Evolutionary conservation across 176 grass and related monocot species (phyloP).

Genomic region (Phyllostachys edulis): DNA sequence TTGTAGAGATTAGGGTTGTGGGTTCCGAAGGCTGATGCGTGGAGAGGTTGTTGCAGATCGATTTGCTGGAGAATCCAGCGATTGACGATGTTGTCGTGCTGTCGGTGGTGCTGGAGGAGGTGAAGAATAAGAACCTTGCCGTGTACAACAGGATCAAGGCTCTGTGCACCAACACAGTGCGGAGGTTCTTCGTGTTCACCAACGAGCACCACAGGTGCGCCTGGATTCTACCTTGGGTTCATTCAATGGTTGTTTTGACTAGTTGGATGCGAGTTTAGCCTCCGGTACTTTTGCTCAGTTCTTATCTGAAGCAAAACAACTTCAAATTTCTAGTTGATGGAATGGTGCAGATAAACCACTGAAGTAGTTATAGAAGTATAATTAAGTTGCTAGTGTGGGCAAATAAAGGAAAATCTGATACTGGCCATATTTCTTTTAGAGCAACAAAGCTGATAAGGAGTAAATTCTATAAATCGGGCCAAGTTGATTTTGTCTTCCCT

Average conservation of each 20-base stretch:
- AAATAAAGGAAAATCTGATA: neutral
- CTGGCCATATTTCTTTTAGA: neutral
- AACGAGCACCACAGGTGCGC: constrained; percentile 82
- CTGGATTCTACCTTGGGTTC: neutral
- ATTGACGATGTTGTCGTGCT: constrained; percentile 92
- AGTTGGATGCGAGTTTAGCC: neutral
- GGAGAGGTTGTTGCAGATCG: constrained; percentile 53
- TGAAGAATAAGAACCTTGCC: constrained; percentile 88
- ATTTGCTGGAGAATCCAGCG: constrained; percentile 81
- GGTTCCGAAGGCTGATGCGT: neutral
- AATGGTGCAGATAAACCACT: neutral
- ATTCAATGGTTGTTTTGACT: neutral
- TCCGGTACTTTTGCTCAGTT: neutral
- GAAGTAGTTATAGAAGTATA: neutral
- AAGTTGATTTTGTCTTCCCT: constrained; percentile 4
- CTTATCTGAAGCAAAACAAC: neutral
- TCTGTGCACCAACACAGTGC: constrained; percentile 68
- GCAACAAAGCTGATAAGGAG: neutral
- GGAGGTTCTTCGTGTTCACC: constrained; percentile 90
- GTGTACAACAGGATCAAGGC: constrained; percentile 90
- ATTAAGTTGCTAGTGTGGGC: neutral
- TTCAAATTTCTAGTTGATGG: neutral
- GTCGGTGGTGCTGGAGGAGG: constrained; percentile 85
- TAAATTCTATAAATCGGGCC: neutral
- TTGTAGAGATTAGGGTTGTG: neutral